A percentile compares a stretch with the other conserved stretches of the same genome.
These are phyloP conservation scores for Fabrea salina DNA, from an alignment of 169 alveolate genomes.

Conservation along the genomic window DNA sequence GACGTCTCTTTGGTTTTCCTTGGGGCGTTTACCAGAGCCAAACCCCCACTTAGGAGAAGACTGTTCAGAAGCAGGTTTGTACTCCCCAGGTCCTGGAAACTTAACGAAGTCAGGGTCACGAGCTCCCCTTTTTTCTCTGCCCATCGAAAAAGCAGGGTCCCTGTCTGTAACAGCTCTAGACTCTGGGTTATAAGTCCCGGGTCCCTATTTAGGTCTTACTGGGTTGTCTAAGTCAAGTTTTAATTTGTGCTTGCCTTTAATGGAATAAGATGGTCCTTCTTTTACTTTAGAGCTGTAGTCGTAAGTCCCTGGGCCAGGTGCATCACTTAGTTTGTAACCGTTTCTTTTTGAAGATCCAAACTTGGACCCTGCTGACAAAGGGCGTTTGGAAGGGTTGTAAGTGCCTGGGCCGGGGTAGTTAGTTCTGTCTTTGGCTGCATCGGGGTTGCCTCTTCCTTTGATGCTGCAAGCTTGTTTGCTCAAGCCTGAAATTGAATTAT, in stretches of 20 bases:
- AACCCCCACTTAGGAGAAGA: constrained; percentile 26
- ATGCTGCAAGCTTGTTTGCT: too few species aligned
- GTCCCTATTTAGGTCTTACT: background rate
- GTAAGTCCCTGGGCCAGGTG: constrained; percentile 33
- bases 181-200: background rate
- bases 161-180: background rate
- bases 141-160: background rate
- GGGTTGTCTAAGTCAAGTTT: background rate
- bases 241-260: background rate
- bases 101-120: background rate
- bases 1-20: background rate
- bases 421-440: too few species aligned
- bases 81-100: background rate
- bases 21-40: background rate
- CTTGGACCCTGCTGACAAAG: background rate
- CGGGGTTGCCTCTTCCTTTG: too few species aligned
- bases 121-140: background rate
- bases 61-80: background rate
- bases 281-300: too few species aligned
- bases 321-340: background rate
- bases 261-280: background rate
- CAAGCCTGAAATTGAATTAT: too few species aligned
- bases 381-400: background rate
- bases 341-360: background rate
- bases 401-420: constrained; percentile 28